A percentile compares a stretch with the other conserved stretches of the same genome.
Evolutionary conservation across 2,329 filamentous ascomycete species (phyloP).

Genomic region (Alternaria triticimaculans): DNA sequence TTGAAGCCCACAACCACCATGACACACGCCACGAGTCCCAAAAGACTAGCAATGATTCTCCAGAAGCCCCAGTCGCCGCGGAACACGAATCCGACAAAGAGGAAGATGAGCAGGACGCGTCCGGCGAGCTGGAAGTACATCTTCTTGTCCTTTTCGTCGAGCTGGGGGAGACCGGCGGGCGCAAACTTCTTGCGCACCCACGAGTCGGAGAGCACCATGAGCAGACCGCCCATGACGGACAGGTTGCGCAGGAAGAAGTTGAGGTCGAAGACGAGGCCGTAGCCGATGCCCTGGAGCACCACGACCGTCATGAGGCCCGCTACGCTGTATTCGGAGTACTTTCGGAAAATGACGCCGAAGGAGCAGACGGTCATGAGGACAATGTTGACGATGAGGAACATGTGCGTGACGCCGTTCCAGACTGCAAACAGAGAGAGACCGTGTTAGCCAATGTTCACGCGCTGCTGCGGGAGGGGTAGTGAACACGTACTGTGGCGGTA

Average conservation of each 20-base stretch:
- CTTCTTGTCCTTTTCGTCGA: constrained; percentile 99
- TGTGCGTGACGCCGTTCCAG: constrained; percentile 83
- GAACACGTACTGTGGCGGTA: constrained; percentile 83
- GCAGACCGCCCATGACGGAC: constrained; percentile 92
- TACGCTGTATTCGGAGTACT: constrained; percentile 92
- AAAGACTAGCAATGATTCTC: constrained; percentile 80
- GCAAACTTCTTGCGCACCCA: constrained; percentile 98
- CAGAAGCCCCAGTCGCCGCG: constrained; percentile 91
- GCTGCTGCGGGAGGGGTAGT: background rate
- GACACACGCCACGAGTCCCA: constrained; percentile 89
- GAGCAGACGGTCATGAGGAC: constrained; percentile 86
- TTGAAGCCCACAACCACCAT: constrained; percentile 99
- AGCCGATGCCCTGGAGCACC: constrained; percentile 90
- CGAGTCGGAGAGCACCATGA: constrained; percentile 98
- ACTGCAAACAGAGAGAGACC: constrained; percentile 61
- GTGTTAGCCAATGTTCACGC: constrained; percentile 26
- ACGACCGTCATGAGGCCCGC: constrained; percentile 89
- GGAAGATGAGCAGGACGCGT: constrained; percentile 92
- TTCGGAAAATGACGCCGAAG: constrained; percentile 85
- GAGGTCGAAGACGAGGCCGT: constrained; percentile 97
- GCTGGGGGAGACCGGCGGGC: constrained; percentile 88
- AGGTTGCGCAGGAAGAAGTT: constrained; percentile 99
- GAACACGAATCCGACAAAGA: constrained; percentile 97
- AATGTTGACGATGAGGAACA: constrained; percentile 92
- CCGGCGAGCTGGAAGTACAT: constrained; percentile 99